phyloP scores from a whole-genome alignment of 345 rosid genomes.

The Turnera subulata region DNA sequence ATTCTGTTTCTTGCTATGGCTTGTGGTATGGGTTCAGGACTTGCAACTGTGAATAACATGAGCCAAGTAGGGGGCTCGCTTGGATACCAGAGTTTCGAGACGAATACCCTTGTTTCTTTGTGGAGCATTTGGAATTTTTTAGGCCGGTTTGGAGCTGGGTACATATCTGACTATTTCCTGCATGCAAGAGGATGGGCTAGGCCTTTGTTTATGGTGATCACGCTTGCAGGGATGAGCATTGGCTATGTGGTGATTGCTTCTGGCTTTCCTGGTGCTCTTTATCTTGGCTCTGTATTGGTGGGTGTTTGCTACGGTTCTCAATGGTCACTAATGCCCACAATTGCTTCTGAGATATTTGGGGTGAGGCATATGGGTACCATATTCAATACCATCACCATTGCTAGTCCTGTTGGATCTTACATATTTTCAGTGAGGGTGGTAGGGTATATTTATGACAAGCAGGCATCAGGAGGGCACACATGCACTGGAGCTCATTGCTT shows the following conservation, averaged over 20 bases:
- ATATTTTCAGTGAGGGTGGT: slow-evolving; percentile 46
- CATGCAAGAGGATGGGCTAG: slow-evolving; percentile 37
- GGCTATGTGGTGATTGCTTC: slow-evolving; percentile 46
- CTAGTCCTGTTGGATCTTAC: slow-evolving; percentile 51
- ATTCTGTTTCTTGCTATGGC: slow-evolving; percentile 43
- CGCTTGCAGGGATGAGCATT: slow-evolving; percentile 36
- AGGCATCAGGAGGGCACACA: slow-evolving; percentile 28
- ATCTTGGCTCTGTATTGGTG: slow-evolving; percentile 39
- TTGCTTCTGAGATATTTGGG: slow-evolving; percentile 47
- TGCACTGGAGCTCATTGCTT: slow-evolving; percentile 48
- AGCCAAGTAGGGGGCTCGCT: slow-evolving; percentile 53
- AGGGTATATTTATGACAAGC: slow-evolving; percentile 44
- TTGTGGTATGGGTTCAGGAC: slow-evolving; percentile 60
- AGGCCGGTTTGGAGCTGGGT: slow-evolving; percentile 45
- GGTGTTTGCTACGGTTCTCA: slow-evolving; percentile 56
- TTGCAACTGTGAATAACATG: slow-evolving; percentile 45
- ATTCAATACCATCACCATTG: slow-evolving; percentile 48
- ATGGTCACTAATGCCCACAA: slow-evolving; percentile 54
- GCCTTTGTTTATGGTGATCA: slow-evolving; percentile 51
- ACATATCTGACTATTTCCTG: slow-evolving; percentile 38
- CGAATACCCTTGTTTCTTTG: slow-evolving; percentile 35
- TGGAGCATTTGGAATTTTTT: slow-evolving; percentile 55
- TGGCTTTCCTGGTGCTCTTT: slow-evolving; percentile 41
- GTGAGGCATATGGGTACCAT: slow-evolving; percentile 46
- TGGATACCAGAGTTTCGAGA: slow-evolving; percentile 35